Conservation (phyloP, 2,329 filamentous ascomycete genomes). For the Xylaria sp. region DNA sequence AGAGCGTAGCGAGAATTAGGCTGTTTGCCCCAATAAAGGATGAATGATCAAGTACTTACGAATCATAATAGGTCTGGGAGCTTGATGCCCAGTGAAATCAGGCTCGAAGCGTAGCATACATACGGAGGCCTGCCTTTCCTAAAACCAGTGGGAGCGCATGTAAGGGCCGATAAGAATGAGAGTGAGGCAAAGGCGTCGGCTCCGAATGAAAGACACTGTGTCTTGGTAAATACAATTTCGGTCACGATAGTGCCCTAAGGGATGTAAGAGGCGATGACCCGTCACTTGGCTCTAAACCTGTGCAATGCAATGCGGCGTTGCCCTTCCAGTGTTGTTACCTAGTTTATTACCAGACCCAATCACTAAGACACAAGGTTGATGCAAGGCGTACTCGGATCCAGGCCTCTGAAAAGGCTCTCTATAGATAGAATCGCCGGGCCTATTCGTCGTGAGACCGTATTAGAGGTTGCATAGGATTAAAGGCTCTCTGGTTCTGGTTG, state of each 20-base stretch:
- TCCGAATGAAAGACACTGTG: not conserved
- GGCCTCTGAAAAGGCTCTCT: not conserved
- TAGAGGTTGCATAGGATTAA: not conserved
- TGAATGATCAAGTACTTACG: constrained; percentile 11
- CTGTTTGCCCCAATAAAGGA: constrained; percentile 20
- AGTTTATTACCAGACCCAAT: constrained; percentile 4
- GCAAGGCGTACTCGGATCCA: constrained; percentile 8
- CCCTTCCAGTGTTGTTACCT: not conserved
- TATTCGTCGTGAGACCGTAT: not conserved
- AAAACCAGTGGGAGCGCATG: not conserved
- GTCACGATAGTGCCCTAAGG: not conserved
- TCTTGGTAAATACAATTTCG: not conserved
- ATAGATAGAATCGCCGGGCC: not conserved
- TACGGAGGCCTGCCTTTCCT: not conserved
- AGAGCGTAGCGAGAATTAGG: constrained; percentile 2
- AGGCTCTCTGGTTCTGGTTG: not conserved
- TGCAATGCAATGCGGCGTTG: not conserved
- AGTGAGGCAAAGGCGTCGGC: not conserved
- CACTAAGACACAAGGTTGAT: not conserved
- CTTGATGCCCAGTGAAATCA: not conserved
- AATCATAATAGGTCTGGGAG: not conserved
- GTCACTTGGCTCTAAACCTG: not conserved
- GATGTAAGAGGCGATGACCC: not conserved
- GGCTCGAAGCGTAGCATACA: constrained; percentile 1
- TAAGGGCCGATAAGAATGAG: not conserved